Conservation (phyloP, 306 rosid genomes). For the Quercus variabilis region DNA sequence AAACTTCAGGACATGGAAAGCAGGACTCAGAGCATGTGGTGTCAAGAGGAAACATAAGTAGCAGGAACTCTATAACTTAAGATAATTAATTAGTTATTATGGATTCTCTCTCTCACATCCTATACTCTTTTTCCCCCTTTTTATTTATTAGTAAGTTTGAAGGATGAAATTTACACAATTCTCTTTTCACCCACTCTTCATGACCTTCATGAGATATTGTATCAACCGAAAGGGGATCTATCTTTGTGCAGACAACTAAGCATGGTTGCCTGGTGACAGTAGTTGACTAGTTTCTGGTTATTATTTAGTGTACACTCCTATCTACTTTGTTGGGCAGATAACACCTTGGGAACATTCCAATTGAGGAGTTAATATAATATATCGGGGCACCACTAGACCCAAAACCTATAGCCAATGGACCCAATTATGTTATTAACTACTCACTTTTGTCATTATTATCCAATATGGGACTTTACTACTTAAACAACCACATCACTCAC, state of each 20-base stretch:
- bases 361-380: too few species aligned
- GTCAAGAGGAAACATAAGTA: not conserved
- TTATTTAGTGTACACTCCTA: not conserved
- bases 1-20: not conserved
- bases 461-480: too few species aligned
- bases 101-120: not conserved
- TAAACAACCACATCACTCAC: too few species aligned
- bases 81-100: not conserved
- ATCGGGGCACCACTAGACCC: too few species aligned
- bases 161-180: too few species aligned
- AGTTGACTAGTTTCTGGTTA: not conserved
- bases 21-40: not conserved
- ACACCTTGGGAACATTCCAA: too few species aligned
- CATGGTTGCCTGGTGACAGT: not conserved
- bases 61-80: not conserved
- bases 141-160: too few species aligned
- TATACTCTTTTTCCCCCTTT: not conserved
- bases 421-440: too few species aligned
- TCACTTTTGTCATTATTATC: too few species aligned
- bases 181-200: not conserved
- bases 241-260: not conserved
- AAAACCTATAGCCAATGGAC: too few species aligned
- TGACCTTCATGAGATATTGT: not conserved
- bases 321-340: not conserved
- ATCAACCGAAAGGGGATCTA: not conserved